Base-by-base conservation (phyloP, 345 rosid genomes). In the Populus nigra region DNA sequence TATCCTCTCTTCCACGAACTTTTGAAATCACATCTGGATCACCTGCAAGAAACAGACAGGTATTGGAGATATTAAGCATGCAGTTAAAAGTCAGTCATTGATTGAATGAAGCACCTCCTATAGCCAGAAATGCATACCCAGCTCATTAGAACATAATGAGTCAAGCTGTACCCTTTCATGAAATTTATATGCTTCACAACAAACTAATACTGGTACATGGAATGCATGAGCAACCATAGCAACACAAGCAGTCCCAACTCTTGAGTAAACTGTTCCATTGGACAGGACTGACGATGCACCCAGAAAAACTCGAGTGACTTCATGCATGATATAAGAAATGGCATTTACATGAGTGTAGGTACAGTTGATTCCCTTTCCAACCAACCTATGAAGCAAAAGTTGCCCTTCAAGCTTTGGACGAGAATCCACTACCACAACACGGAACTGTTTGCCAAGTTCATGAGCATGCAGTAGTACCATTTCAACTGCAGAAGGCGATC, bases 211-310 rank as follows among this genome's bases (percentile, higher is more conserved):
- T 8, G 99, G 98, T 71, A 92, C 89, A 68, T 66, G 82, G 72
- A 91, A 92, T 7, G 92, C 96, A 88, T 86, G 94, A 27, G 99
- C 98, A 80, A 91, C 98, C 98, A 96, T 93, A 43, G 98, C 99
- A 75, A 96, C 90, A 83, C 90, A 90, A 45, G 99, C 98, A 59
- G 99, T 93, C 68, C 99, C 99, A 22, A 92, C 98, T 74, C 98
- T 89, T 1, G 99, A 96, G 82, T 89, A 96, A 62, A 93, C 93
- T 20, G 99, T 93, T 77, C 98, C 98, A 83, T 93, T 96, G n/a
- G 96, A 93, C 87, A 96, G 86, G 80, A 96, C 92, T 8, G 99
- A 93, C 22, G 96, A 90, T 23, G 99, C 98, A 20, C 98, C 99
- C 81, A 96, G 74, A 87, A 96, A 91, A 76, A 96, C 99, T 79